Conservation (phyloP, 1,139 yeast species). For the Pichia sp. region DNA sequence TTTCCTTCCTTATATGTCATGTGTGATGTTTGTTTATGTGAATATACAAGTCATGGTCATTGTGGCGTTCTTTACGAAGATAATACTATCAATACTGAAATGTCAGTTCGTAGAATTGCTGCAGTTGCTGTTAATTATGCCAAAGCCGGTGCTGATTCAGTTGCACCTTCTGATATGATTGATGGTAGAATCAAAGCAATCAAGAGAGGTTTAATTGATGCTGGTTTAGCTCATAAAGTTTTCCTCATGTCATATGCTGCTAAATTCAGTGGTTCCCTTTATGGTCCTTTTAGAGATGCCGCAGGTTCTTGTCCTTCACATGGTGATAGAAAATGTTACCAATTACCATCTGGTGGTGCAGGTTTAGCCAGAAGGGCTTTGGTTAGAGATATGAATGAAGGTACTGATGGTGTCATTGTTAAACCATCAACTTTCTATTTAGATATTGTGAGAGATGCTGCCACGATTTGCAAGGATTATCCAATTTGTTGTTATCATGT, state of each 20-base stretch:
- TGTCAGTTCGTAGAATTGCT: constrained; percentile 76
- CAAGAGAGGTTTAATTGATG: constrained; percentile 75
- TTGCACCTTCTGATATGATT: constrained; percentile 97
- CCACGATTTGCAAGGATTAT: constrained; percentile 71
- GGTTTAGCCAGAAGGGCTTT: constrained; percentile 94
- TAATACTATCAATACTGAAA: constrained; percentile 73
- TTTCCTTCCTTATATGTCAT: constrained; percentile 83
- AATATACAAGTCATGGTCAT: constrained; percentile 94
- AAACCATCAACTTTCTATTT: constrained; percentile 97
- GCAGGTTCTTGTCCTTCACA: constrained; percentile 86
- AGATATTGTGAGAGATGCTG: constrained; percentile 85
- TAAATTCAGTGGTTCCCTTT: constrained; percentile 82
- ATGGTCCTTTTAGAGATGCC: constrained; percentile 98
- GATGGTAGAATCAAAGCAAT: constrained; percentile 92
- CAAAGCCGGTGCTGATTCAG: constrained; percentile 89
- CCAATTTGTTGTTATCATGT: constrained; percentile 97
- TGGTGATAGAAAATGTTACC: constrained; percentile 92
- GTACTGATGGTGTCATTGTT: constrained; percentile 91
- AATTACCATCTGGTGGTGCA: constrained; percentile 86
- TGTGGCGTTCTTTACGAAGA: constrained; percentile 88
- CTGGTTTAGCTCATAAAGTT: constrained; percentile 81
- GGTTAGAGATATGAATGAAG: constrained; percentile 79
- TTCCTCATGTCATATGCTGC: constrained; percentile 93
- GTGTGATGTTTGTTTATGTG: constrained; percentile 96
- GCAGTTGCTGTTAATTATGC: constrained; percentile 96